Evolutionary conservation across 345 rosid species (phyloP).

Genomic region (Acer negundo): DNA sequence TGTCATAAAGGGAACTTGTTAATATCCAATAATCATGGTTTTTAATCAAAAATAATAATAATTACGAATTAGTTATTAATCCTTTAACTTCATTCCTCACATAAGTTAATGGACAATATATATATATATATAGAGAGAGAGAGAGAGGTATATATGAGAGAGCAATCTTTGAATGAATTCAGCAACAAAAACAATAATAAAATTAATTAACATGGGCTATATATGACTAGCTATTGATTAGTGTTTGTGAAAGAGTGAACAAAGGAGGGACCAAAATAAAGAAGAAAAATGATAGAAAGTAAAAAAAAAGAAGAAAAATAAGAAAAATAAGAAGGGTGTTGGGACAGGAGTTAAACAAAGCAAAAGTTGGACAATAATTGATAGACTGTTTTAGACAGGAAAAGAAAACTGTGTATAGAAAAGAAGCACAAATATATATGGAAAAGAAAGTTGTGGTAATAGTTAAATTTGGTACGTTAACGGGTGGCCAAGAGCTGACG

Average conservation of each 20-base stretch:
- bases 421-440: slow-evolving; percentile 11
- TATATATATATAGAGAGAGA: too few relatives aligned
- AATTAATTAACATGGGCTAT: not conserved
- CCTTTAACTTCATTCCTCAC: not conserved
- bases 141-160: not conserved
- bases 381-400: slow-evolving; percentile 14
- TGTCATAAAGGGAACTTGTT: slow-evolving; percentile 42
- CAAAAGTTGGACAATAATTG: slow-evolving; percentile 44
- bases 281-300: not conserved
- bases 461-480: slow-evolving; percentile 49
- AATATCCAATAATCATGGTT: slow-evolving; percentile 33
- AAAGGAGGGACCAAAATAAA: not conserved
- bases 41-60: not conserved
- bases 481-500: slow-evolving; percentile 49
- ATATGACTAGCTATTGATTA: not conserved
- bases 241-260: slow-evolving; percentile 24
- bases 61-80: not conserved
- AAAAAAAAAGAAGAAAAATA: not conserved
- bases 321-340: not conserved
- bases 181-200: not conserved
- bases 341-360: slow-evolving; percentile 15
- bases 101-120: not conserved
- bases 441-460: slow-evolving; percentile 21
- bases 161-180: slow-evolving; percentile 31
- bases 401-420: slow-evolving; percentile 6